Percentiles rank a stretch among this genome's conserved stretches.
phyloP scores from a whole-genome alignment of 1,284 basidiomycete genomes.

The Malassezia furfur region DNA sequence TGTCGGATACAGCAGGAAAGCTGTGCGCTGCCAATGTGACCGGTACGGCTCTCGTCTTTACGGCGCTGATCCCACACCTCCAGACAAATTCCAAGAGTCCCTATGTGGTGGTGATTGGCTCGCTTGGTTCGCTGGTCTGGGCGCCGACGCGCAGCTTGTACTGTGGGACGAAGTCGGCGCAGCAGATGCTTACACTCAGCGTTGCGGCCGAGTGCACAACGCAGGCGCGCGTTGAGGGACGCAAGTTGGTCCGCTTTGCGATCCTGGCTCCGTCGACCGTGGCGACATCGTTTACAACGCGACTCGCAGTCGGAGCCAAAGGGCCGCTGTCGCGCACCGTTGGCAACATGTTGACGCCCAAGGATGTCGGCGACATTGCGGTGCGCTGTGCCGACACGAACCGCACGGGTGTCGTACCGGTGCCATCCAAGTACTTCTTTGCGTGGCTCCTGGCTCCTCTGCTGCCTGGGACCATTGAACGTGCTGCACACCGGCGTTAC shows the following conservation, averaged over 20 bases:
- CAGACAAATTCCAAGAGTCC: constrained; percentile 62
- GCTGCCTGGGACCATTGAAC: background rate
- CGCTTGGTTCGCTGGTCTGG: constrained; percentile 66
- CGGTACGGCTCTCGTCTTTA: constrained; percentile 50
- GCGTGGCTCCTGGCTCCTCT: constrained; percentile 11
- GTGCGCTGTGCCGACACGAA: background rate
- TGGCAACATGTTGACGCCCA: background rate
- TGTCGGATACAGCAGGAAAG: constrained; percentile 44
- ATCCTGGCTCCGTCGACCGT: constrained; percentile 22
- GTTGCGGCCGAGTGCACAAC: constrained; percentile 60
- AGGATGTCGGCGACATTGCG: background rate
- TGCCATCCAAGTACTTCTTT: constrained; percentile 9
- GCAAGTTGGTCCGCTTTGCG: constrained; percentile 14
- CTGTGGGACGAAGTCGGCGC: constrained; percentile 69
- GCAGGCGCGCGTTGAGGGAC: constrained; percentile 13
- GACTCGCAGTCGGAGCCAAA: background rate
- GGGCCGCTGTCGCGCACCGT: background rate
- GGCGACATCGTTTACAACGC: constrained; percentile 18
- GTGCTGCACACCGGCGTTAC: constrained; percentile 1
- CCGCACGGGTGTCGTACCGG: constrained; percentile 1
- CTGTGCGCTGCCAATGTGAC: constrained; percentile 49
- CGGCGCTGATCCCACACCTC: constrained; percentile 59
- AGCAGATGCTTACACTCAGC: constrained; percentile 64
- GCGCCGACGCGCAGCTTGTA: constrained; percentile 77
- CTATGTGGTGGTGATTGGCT: constrained; percentile 67